A percentile compares a stretch with the other conserved stretches of the same genome.
phyloP scores from a whole-genome alignment of 1,284 basidiomycete genomes.

The Rhodotorula sp. region DNA sequence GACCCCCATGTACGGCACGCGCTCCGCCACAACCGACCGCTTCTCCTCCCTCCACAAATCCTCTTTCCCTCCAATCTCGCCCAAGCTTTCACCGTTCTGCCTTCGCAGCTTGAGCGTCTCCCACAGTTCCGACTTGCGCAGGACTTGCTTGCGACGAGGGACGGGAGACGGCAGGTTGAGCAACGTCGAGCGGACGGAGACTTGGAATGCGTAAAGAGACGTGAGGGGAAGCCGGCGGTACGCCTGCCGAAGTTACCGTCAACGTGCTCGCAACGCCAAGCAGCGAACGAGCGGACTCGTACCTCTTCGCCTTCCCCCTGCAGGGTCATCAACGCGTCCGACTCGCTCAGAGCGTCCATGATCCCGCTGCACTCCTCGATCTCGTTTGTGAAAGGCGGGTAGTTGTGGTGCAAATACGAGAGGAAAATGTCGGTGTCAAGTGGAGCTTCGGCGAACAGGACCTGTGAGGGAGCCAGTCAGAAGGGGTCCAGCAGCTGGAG shows the following conservation, averaged over 20 bases:
- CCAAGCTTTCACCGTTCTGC: slow-evolving; percentile 46
- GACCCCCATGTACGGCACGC: slow-evolving; percentile 49
- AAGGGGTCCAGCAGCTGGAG: too few relatives aligned
- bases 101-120: slow-evolving; percentile 48
- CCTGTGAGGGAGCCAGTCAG: slow-evolving; percentile 51
- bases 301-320: slow-evolving; percentile 60
- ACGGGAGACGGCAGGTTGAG: slow-evolving; percentile 85
- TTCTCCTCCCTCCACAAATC: slow-evolving; percentile 32
- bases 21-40: slow-evolving; percentile 45
- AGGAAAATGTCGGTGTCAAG: slow-evolving; percentile 85
- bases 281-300: slow-evolving; percentile 43
- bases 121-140: slow-evolving; percentile 57
- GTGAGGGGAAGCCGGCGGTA: slow-evolving; percentile 27
- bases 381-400: slow-evolving; percentile 73
- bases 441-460: slow-evolving; percentile 77
- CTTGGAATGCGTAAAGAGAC: slow-evolving; percentile 68
- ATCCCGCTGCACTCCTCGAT: slow-evolving; percentile 71
- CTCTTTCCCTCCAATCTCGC: slow-evolving; percentile 39
- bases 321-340: slow-evolving; percentile 60
- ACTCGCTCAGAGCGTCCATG: slow-evolving; percentile 74
- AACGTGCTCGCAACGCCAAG: not conserved
- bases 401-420: slow-evolving; percentile 91
- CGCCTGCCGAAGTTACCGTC: slow-evolving; percentile 9
- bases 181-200: slow-evolving; percentile 71
- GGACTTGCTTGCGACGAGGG: slow-evolving; percentile 68